These are phyloP conservation scores for Multifurca ochricompacta DNA, from an alignment of 768 basidiomycete genomes.

Conservation along the genomic window DNA sequence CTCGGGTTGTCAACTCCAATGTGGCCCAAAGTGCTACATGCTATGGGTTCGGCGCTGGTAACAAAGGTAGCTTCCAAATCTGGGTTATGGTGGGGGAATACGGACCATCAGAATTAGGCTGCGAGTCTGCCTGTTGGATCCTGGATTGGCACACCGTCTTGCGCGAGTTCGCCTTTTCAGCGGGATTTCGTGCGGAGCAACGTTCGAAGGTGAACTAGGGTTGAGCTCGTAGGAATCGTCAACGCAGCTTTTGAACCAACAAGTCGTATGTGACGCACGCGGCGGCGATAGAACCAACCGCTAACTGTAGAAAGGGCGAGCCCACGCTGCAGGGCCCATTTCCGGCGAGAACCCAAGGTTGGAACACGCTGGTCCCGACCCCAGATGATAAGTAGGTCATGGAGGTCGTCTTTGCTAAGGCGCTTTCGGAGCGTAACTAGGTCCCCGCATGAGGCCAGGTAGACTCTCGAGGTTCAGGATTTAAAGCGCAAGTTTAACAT, in stretches of 20 bases:
- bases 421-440: not conserved
- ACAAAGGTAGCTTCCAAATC: not conserved
- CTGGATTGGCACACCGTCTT: not conserved
- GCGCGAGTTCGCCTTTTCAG: not conserved
- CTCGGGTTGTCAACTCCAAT: not conserved
- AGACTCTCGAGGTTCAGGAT: not conserved
- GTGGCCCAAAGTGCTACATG: not conserved
- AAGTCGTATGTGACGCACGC: not conserved
- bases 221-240: slow-evolving; percentile 1
- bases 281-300: slow-evolving; percentile 5
- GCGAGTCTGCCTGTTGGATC: not conserved
- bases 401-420: not conserved
- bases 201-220: not conserved
- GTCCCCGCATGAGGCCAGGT: not conserved
- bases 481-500: too few relatives aligned
- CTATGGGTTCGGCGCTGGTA: not conserved
- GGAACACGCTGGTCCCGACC: slow-evolving; percentile 4
- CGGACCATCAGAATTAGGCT: not conserved
- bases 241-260: not conserved
- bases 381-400: slow-evolving; percentile 8
- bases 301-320: not conserved
- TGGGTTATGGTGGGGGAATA: not conserved
- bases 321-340: slow-evolving; percentile 4
- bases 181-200: not conserved
- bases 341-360: slow-evolving; percentile 1